Conservation (phyloP, 2,329 filamentous ascomycete genomes). For the Penicillium nordicum region DNA sequence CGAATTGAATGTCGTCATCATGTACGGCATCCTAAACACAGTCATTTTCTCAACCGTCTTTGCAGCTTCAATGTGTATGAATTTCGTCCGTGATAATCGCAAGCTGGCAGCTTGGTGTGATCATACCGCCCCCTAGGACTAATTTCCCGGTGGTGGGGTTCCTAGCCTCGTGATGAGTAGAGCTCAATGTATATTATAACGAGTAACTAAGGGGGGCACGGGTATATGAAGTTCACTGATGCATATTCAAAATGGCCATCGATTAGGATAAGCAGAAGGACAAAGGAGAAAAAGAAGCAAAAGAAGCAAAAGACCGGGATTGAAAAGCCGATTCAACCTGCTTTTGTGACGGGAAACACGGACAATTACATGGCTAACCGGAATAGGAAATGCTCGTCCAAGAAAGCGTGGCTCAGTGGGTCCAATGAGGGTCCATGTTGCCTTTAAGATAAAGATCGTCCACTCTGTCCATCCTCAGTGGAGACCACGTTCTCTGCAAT, state of each 20-base stretch:
- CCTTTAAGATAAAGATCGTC: constrained; percentile 1
- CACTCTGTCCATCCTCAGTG: background rate
- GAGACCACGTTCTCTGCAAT: background rate
- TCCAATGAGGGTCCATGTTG: background rate
- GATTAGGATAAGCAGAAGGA: background rate
- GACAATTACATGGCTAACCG: background rate
- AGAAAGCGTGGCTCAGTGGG: background rate
- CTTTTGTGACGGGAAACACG: too few relatives aligned
- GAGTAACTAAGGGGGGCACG: background rate
- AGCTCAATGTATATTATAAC: background rate
- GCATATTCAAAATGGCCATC: background rate
- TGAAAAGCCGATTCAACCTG: background rate
- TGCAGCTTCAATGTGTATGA: background rate
- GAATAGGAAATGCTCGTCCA: background rate
- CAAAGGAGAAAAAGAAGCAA: background rate
- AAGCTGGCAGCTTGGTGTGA: background rate
- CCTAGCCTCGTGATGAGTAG: background rate
- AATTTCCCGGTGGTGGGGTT: background rate
- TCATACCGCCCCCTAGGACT: background rate
- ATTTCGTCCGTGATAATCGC: background rate
- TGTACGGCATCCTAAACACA: background rate
- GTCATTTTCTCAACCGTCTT: background rate
- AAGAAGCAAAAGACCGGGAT: background rate
- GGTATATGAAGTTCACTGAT: background rate
- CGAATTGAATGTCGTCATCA: constrained; percentile 1